A percentile compares a stretch with the other conserved stretches of the same genome.
Evolutionary conservation across 495 filamentous ascomycete species (phyloP).

Genomic region (Copromyces sp.): DNA sequence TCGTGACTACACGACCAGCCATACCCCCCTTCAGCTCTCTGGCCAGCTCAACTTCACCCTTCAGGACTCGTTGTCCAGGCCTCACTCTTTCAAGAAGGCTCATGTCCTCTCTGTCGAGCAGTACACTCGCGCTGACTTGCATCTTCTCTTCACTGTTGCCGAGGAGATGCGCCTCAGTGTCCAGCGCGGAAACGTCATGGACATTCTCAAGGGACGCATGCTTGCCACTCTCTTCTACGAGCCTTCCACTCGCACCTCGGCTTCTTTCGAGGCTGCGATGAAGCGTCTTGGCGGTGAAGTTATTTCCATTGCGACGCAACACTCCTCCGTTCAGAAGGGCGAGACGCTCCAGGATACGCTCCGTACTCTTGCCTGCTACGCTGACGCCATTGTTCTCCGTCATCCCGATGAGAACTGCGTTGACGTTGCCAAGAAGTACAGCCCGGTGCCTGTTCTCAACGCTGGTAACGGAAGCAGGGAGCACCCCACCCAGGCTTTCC

Average conservation of each 20-base stretch:
- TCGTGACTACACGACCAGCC: constrained; percentile 82
- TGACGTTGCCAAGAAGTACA: constrained; percentile 71
- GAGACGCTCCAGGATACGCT: constrained; percentile 89
- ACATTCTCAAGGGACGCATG: constrained; percentile 74
- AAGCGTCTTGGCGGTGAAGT: constrained; percentile 85
- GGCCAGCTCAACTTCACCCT: constrained; percentile 42
- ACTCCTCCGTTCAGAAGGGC: constrained; percentile 84
- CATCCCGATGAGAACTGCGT: constrained; percentile 76
- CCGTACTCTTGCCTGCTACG: constrained; percentile 86
- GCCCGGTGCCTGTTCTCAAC: constrained; percentile 86
- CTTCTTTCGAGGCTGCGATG: constrained; percentile 97
- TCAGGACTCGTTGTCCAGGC: constrained; percentile 56
- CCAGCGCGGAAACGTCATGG: constrained; percentile 77
- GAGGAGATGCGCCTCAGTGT: constrained; percentile 94
- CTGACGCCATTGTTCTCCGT: constrained; percentile 86
- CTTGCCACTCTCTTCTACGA: constrained; percentile 94
- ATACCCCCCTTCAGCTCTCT: constrained; percentile 64
- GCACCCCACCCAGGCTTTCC: constrained; percentile 94
- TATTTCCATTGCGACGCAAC: constrained; percentile 63
- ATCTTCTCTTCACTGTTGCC: constrained; percentile 88
- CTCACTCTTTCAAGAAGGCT: constrained; percentile 72
- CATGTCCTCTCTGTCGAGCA: constrained; percentile 86
- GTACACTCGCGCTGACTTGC: constrained; percentile 76
- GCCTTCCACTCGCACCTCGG: constrained; percentile 89
- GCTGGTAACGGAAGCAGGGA: constrained; percentile 91